These are phyloP conservation scores for Carex scoparia DNA, from an alignment of 176 grass and related monocot species.

Conservation along the genomic window DNA sequence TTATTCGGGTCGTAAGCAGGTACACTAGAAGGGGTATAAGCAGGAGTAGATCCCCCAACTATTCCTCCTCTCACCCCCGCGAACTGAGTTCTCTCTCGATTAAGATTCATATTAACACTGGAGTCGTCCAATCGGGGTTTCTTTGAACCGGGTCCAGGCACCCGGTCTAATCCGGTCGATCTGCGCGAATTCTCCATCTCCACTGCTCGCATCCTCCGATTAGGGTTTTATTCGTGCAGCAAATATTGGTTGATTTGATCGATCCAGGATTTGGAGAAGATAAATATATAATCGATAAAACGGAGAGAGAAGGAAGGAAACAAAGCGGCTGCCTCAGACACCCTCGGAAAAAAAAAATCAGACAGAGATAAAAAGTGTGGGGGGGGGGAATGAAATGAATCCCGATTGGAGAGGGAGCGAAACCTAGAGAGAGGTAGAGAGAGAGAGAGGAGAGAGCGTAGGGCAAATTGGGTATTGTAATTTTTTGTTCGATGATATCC, in stretches of 20 bases:
- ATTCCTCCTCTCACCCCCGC: not conserved
- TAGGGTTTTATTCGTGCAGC: constrained; percentile 8
- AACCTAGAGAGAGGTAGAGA: constrained; percentile 20
- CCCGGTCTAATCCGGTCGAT: constrained; percentile 47
- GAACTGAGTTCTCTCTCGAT: constrained; percentile 15
- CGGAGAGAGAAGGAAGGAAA: not conserved
- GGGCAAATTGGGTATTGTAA: not conserved
- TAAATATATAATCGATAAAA: not conserved
- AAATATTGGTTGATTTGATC: not conserved
- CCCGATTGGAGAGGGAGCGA: constrained; percentile 20
- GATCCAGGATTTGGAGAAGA: constrained; percentile 8
- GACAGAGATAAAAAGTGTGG: not conserved
- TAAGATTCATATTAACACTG: constrained; percentile 40
- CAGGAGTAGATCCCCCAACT: constrained; percentile 11
- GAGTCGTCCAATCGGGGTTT: constrained; percentile 47
- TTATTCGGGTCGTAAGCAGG: constrained; percentile 1
- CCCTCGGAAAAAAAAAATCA: not conserved
- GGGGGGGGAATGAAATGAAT: constrained; percentile 16
- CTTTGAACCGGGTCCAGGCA: constrained; percentile 52
- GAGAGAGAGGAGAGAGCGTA: not conserved
- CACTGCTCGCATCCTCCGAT: constrained; percentile 20
- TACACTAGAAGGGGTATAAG: constrained; percentile 17
- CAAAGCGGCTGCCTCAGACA: not conserved
- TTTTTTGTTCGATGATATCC: not conserved
- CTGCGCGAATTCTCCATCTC: constrained; percentile 46